Evolutionary conservation across 192 early-diverging fungal genomes (phyloP).

Genomic region (Tieghemiomyces parasiticus): DNA sequence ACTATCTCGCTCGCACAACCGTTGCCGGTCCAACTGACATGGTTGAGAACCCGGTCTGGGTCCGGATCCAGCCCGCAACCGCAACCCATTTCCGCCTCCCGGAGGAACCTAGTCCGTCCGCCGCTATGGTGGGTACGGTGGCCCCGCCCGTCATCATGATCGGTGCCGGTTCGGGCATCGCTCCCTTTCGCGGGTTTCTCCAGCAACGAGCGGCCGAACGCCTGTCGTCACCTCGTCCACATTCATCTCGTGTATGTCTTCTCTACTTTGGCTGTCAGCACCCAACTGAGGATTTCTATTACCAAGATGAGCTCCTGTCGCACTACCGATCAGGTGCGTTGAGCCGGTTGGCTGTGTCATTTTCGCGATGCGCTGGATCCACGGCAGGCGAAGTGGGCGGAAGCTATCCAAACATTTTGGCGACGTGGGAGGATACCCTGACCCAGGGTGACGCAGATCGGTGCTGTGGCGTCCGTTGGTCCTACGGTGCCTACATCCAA

Average conservation of each 20-base stretch:
- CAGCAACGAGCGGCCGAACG: slow-evolving; percentile 45
- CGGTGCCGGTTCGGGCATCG: slow-evolving; percentile 89
- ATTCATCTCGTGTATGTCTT: slow-evolving; percentile 28
- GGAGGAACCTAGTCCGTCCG: too few relatives aligned
- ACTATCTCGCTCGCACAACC: background rate
- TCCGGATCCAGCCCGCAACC: background rate
- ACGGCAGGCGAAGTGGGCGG: too few relatives aligned
- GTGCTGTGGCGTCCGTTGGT: background rate
- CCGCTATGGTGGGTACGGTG: slow-evolving; percentile 17
- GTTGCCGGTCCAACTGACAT: too few relatives aligned
- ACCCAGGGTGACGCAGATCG: background rate
- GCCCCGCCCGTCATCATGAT: slow-evolving; percentile 63
- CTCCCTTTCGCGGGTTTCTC: slow-evolving; percentile 83
- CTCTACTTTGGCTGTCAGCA: slow-evolving; percentile 80
- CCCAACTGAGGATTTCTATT: slow-evolving; percentile 49
- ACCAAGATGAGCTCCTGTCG: slow-evolving; percentile 40
- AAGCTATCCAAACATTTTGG: too few relatives aligned
- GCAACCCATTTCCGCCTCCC: too few relatives aligned
- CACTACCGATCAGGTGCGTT: slow-evolving; percentile 30
- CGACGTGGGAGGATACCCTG: too few relatives aligned
- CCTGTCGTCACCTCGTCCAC: background rate
- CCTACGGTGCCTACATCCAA: slow-evolving; percentile 1
- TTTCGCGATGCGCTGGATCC: background rate
- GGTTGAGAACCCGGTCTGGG: background rate
- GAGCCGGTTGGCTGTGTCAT: slow-evolving; percentile 21